Evolutionary conservation across 768 basidiomycete genomes (phyloP).

Genomic region (Termitomyces sp.): DNA sequence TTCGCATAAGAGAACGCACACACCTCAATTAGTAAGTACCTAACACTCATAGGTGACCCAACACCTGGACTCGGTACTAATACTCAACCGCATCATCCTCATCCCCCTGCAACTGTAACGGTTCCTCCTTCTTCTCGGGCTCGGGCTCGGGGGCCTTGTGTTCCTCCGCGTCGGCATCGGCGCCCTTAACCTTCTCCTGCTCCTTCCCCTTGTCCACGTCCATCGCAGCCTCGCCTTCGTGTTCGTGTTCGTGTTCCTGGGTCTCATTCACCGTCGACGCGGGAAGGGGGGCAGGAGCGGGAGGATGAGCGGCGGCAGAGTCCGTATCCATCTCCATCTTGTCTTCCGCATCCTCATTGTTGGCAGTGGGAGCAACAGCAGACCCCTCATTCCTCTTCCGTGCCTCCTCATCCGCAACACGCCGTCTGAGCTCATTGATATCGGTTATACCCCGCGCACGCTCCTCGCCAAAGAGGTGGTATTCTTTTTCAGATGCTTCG

Average conservation of each 20-base stretch:
- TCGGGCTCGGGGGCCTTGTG: no score
- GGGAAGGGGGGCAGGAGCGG: no score
- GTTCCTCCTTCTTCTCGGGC: background rate
- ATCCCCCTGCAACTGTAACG: background rate
- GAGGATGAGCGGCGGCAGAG: background rate
- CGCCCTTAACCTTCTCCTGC: background rate
- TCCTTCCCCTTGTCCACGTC: background rate
- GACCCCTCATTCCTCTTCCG: conserved; percentile 37
- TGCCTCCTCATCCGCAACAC: conserved; percentile 63
- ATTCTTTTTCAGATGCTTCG: conserved; percentile 66
- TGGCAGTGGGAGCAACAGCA: background rate
- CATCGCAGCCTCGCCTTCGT: background rate
- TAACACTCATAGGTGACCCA: no score
- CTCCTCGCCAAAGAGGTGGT: conserved; percentile 60
- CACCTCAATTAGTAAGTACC: no score
- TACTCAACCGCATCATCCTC: background rate
- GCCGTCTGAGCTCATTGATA: conserved; percentile 55
- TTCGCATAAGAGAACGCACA: no score
- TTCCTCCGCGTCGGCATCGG: no score
- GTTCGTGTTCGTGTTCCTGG: no score
- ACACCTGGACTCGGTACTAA: background rate
- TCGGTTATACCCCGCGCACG: conserved; percentile 56
- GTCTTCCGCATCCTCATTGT: no score
- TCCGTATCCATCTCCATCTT: background rate
- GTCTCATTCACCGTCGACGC: no score